phyloP scores from a whole-genome alignment of 2,329 filamentous ascomycete genomes.

The Xylariaceae sp. region DNA sequence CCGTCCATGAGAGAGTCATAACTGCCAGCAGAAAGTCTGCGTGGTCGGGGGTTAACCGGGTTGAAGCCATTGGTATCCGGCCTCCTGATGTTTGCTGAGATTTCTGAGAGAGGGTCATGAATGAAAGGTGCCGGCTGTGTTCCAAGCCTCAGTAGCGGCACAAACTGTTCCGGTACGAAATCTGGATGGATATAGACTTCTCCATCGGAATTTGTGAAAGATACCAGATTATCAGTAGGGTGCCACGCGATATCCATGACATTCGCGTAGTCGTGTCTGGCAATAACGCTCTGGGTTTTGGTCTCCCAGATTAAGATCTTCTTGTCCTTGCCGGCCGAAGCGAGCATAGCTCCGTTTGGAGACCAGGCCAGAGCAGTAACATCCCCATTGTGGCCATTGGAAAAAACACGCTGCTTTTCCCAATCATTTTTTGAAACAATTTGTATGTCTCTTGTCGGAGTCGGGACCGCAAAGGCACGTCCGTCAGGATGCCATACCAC shows the following conservation, averaged over 20 bases:
- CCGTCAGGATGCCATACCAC: conserved; percentile 94
- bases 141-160: conserved; percentile 57
- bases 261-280: conserved; percentile 77
- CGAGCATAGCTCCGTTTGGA: conserved; percentile 87
- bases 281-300: conserved; percentile 79
- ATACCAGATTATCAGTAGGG: conserved; percentile 81
- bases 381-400: conserved; percentile 77
- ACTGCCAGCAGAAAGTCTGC: conserved; percentile 71
- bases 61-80: conserved; percentile 59
- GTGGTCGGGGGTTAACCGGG: conserved; percentile 53
- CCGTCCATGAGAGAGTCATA: conserved; percentile 80
- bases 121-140: conserved; percentile 82
- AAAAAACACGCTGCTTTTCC: conserved; percentile 81
- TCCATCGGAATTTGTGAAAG: conserved; percentile 90
- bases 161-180: conserved; percentile 63
- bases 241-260: conserved; percentile 91
- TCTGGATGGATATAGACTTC: conserved; percentile 89
- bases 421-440: conserved; percentile 88
- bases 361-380: conserved; percentile 92
- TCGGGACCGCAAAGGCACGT: conserved; percentile 83
- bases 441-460: conserved; percentile 79
- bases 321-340: conserved; percentile 67
- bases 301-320: conserved; percentile 86
- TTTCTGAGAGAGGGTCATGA: conserved; percentile 74
- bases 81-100: conserved; percentile 65